Evolutionary conservation across 345 rosid genomes (phyloP), one percentile per base, ranked within the genome.

Genomic region (Pistacia atlantica): DNA sequence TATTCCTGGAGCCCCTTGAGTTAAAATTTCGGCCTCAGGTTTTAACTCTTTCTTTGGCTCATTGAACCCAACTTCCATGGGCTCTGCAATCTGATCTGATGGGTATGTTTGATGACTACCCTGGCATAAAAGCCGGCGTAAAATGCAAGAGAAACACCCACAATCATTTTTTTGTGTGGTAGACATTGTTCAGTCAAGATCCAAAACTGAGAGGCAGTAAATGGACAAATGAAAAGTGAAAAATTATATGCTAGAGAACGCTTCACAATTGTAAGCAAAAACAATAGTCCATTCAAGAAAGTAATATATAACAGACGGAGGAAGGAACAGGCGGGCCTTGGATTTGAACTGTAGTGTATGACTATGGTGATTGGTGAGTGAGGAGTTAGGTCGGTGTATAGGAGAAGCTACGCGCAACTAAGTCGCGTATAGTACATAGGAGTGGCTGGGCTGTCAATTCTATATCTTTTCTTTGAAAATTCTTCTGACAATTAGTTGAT

Each of bases 61-160:
- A 18, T 46, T 69, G 12, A 65, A 77, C 25, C 79, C 81, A 51
- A 79, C 31, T 35, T 66, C 55, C 18, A 66, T 79, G 10, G 72
- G 31, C 61, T 83, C 87, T 28, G 81, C 46, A 71, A 77, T 66
- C 65, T 76, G 82, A 45, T 84, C 88, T 0, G 93, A 83, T 5
- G 93, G 97, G 85, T 91, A 89, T 11, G 97, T 89, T 59, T 90
- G 93, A 76, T 83, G 93, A 73, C 92, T 86, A 14, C 90, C 83
- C 22, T 87, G 84, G 80, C 98, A 93, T 20, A 93, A 78, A 75
- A 91, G 78, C 70, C 87, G 87, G 42, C 93, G 91, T 3, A 85
- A 76, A 38, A 90, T 78, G 51, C 86, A 61, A 8, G 91, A 85
- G 77, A 93, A 89, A 68, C 97, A 93, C 69, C 97, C 94, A 17